Evolutionary conservation across 257 asterid species (phyloP), one percentile per base, ranked within the genome.

Genomic region (Cruciata laevipes): DNA sequence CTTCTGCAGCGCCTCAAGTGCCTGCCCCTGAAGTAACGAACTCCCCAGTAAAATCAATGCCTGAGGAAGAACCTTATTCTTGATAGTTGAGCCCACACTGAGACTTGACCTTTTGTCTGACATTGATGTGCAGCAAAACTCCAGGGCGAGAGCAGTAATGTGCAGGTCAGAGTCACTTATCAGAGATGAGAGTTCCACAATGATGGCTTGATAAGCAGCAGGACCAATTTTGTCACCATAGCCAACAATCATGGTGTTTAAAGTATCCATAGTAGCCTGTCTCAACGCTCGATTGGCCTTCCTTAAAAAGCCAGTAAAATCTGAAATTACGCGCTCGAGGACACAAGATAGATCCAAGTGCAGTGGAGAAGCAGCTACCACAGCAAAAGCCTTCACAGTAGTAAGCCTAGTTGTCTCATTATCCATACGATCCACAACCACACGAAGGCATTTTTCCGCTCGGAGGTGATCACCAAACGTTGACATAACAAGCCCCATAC

Each of bases 301-400:
- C 59, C 96, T 85, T 32, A 94, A 84, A 82, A 94, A 94, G 64
- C 95, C 95, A 57, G 97, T 94, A 80, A 94, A 79, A 83, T 94
- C 97, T 20, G 99, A 74, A 69, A 89, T 88, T 47, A 94, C 97
- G 61, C 87, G 90, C 83, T 90, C 96, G 65, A 90, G 73, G 73
- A 88, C 86, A 76, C 95, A 88, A 31, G 95, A 86, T 63, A 94
- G 82, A 78, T 94, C 91, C 20, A 94, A 85, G 81, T 88, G 99
- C 77, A 94, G 78, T 18, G 93, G 91, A 85, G 99, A 94, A 71
- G 95, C 83, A 24, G 97, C 95, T 79, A 94, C 90, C 69, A 90
- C 96, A 67, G 95, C 88, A 78, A 94, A 88, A 61, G 99, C 99
- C 96, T 94, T 94, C 69, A 94, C 99, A 75, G 99, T 96, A 67